Conservation (phyloP, 2,329 filamentous ascomycete species). For the Teratosphaeria gauchensis region DNA sequence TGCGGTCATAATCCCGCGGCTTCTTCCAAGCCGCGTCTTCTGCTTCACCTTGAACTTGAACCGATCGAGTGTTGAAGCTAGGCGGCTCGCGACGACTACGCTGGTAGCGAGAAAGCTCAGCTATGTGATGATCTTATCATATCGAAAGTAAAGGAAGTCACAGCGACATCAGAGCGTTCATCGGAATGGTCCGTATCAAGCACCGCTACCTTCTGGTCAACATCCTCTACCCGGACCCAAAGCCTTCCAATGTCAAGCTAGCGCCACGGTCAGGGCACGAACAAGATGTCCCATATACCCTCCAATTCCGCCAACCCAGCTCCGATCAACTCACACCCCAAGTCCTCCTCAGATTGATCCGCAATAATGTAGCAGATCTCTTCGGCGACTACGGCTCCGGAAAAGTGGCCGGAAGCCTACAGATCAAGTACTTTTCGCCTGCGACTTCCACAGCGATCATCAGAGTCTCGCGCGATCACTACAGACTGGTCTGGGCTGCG, state of each 20-base stretch:
- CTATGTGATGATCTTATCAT: too few species aligned
- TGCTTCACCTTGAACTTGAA: too few species aligned
- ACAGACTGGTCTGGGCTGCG: slow-evolving; percentile 81
- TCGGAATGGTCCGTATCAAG: slow-evolving; percentile 83
- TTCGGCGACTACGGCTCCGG: slow-evolving; percentile 88
- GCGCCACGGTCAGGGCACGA: slow-evolving; percentile 18
- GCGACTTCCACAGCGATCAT: slow-evolving; percentile 94
- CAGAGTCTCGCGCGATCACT: slow-evolving; percentile 70
- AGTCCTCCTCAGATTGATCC: slow-evolving; percentile 58
- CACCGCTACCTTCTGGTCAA: slow-evolving; percentile 92
- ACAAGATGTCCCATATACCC: slow-evolving; percentile 44
- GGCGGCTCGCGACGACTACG: too few species aligned
- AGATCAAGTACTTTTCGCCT: slow-evolving; percentile 84
- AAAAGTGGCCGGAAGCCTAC: slow-evolving; percentile 57
- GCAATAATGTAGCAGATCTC: slow-evolving; percentile 58
- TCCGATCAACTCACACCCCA: slow-evolving; percentile 59
- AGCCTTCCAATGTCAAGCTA: slow-evolving; percentile 14
- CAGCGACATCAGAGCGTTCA: background rate
- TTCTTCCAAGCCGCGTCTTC: too few species aligned
- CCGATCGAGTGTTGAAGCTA: too few species aligned
- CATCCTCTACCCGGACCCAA: slow-evolving; percentile 66
- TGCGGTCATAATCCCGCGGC: too few species aligned
- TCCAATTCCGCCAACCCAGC: slow-evolving; percentile 72
- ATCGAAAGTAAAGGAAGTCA: too few species aligned
- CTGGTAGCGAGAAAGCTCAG: too few species aligned